Conservation (phyloP, 768 basidiomycete species). For the Serpula lacrymans region DNA sequence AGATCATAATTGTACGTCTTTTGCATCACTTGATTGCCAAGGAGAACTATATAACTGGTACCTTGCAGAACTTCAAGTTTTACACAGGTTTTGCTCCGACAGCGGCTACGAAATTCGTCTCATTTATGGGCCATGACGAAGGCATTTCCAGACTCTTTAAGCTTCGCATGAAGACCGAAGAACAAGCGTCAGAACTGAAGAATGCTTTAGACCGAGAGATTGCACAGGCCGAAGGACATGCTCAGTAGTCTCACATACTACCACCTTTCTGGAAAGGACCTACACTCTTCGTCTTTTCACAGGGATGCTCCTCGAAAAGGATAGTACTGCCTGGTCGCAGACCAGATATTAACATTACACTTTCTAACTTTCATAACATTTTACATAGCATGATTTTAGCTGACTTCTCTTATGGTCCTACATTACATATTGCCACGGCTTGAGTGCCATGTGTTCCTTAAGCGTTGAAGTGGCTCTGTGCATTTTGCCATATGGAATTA, state of each 20-base stretch:
- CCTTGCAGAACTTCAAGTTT: slow-evolving; percentile 68
- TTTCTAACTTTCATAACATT: slow-evolving; percentile 19
- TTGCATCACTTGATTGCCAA: too few relatives aligned
- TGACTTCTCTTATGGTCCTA: slow-evolving; percentile 9
- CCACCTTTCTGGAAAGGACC: too few relatives aligned
- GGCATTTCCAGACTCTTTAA: slow-evolving; percentile 57
- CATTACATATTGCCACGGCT: neutral
- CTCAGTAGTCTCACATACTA: too few relatives aligned
- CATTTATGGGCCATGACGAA: slow-evolving; percentile 67
- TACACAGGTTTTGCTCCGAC: slow-evolving; percentile 56
- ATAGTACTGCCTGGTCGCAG: too few relatives aligned
- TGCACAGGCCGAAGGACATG: slow-evolving; percentile 38
- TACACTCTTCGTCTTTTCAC: too few relatives aligned
- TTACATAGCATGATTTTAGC: slow-evolving; percentile 16
- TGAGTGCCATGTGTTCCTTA: slow-evolving; percentile 31
- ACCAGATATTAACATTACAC: too few relatives aligned
- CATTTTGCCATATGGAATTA: slow-evolving; percentile 90
- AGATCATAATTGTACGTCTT: slow-evolving; percentile 64
- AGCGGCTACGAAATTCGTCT: slow-evolving; percentile 48
- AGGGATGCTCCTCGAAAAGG: too few relatives aligned
- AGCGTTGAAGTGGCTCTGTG: slow-evolving; percentile 78
- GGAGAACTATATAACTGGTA: slow-evolving; percentile 7
- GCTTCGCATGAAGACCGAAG: slow-evolving; percentile 58
- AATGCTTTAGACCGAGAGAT: slow-evolving; percentile 62
- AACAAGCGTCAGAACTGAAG: slow-evolving; percentile 54